Percentiles rank a stretch among this genome's conserved stretches.
These are phyloP conservation scores for Castanopsis chinensis DNA, from an alignment of 306 rosid species.

Conservation along the genomic window DNA sequence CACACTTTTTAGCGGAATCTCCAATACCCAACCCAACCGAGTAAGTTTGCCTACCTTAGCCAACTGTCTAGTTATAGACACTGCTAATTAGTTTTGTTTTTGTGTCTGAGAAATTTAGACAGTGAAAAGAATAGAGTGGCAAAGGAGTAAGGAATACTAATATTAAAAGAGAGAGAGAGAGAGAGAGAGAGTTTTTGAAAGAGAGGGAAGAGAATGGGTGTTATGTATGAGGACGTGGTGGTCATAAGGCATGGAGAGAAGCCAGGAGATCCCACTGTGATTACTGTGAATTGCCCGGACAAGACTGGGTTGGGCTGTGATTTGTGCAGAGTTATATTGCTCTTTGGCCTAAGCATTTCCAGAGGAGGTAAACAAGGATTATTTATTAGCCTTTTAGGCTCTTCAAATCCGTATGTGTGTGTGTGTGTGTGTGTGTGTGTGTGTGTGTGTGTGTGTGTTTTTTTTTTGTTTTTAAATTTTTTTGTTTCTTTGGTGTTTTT, in stretches of 20 bases:
- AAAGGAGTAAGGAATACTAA: not conserved
- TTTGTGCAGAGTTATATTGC: conserved; percentile 48
- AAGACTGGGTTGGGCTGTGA: conserved; percentile 60
- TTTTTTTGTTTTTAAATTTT: too few species aligned
- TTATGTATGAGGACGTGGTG: conserved; percentile 46
- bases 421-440: not conserved
- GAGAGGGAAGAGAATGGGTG: conserved; percentile 28
- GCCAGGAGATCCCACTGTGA: conserved; percentile 44
- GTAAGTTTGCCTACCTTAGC: not conserved
- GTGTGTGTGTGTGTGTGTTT: not conserved
- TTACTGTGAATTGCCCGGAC: conserved; percentile 62
- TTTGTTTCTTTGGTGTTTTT: not conserved
- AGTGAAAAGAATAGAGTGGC: not conserved
- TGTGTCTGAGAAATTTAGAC: not conserved
- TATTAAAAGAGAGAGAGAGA: not conserved
- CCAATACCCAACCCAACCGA: not conserved
- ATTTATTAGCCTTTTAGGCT: not conserved
- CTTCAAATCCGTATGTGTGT: not conserved
- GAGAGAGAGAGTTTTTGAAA: conserved; percentile 3
- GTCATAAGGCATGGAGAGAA: conserved; percentile 36
- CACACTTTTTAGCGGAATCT: conserved; percentile 10
- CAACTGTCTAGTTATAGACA: too few species aligned
- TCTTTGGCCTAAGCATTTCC: conserved; percentile 54
- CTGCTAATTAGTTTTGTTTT: too few species aligned
- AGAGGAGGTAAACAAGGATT: conserved; percentile 40